Conservation (phyloP, 306 rosid species). For the Ormosia semicastrata region DNA sequence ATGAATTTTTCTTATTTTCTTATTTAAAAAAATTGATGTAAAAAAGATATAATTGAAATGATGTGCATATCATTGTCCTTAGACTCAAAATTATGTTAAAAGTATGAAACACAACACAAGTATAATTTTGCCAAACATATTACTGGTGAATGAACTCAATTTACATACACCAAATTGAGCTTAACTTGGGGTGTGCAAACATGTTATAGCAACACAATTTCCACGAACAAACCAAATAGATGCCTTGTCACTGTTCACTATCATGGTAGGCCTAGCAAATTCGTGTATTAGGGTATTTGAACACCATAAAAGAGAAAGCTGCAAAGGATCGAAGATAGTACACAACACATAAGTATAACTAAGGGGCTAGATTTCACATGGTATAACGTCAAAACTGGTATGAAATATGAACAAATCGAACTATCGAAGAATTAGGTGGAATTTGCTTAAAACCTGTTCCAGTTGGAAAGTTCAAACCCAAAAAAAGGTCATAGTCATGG, state of each 20-base stretch:
- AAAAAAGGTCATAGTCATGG: neutral
- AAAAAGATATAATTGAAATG: too few relatives aligned
- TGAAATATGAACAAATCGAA: constrained; percentile 22
- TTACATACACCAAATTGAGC: too few relatives aligned
- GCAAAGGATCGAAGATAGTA: neutral
- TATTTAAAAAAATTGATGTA: too few relatives aligned
- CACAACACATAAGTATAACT: neutral
- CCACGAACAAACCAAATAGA: neutral
- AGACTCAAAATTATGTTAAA: too few relatives aligned
- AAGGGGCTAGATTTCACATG: neutral
- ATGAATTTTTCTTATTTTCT: too few relatives aligned
- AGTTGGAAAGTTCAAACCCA: constrained; percentile 2
- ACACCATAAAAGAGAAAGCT: neutral
- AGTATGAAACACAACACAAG: too few relatives aligned
- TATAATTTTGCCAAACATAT: too few relatives aligned
- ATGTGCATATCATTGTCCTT: too few relatives aligned
- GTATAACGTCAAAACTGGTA: constrained; percentile 20
- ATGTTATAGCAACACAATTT: neutral
- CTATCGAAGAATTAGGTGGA: neutral
- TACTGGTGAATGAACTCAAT: too few relatives aligned
- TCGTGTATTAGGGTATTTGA: neutral
- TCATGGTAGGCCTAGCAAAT: neutral
- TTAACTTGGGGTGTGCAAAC: too few relatives aligned
- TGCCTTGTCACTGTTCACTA: neutral
- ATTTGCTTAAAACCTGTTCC: neutral